phyloP scores from a whole-genome alignment of 176 grass and related monocot species.

The Bolboschoenus planiculmis region DNA sequence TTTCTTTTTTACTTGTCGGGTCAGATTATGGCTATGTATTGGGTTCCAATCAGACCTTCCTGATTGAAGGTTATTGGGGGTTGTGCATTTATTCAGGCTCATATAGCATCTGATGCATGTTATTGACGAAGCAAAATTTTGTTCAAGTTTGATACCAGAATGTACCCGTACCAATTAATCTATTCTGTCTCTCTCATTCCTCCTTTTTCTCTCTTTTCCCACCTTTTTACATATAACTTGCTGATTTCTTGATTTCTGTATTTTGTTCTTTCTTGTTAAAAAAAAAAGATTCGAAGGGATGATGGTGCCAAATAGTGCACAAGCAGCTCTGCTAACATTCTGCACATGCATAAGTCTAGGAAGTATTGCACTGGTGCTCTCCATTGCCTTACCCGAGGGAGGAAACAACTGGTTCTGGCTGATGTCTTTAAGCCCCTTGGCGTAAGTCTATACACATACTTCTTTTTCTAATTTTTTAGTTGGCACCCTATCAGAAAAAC shows the following conservation, averaged over 20 bases:
- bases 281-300: slow-evolving; percentile 73
- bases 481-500: not conserved
- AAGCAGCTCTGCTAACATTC: slow-evolving; percentile 87
- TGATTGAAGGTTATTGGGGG: not conserved
- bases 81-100: not conserved
- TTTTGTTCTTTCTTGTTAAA: not conserved
- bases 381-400: slow-evolving; percentile 80
- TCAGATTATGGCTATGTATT: not conserved
- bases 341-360: slow-evolving; percentile 92
- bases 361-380: slow-evolving; percentile 80
- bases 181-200: not conserved
- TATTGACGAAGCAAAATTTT: not conserved
- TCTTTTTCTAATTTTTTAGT: not conserved
- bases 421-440: slow-evolving; percentile 73
- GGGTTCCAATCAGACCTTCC: not conserved
- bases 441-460: slow-evolving; percentile 45
- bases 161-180: not conserved
- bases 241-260: not conserved
- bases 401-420: slow-evolving; percentile 99
- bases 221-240: not conserved
- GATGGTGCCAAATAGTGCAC: slow-evolving; percentile 84
- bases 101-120: not conserved
- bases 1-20: not conserved
- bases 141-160: slow-evolving; percentile 6
- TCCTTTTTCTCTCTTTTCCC: not conserved